These are phyloP conservation scores for Quercus suber DNA, from an alignment of 306 rosid species.

Conservation along the genomic window DNA sequence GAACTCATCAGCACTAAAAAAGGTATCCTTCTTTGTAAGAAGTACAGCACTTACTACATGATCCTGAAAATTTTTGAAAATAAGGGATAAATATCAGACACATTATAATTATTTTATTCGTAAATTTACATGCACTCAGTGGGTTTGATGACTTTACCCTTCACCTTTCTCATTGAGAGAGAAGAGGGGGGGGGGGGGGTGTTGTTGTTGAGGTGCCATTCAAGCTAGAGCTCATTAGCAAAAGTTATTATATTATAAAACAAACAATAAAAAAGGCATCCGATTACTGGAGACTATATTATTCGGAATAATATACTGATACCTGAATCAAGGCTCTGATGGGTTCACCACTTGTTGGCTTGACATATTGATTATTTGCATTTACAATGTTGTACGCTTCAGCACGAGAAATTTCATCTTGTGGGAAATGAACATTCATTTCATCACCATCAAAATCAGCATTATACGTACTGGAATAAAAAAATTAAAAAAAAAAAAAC, in stretches of 20 bases:
- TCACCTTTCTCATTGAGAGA: no score
- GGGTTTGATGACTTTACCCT: no score
- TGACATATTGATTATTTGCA: constrained; percentile 94
- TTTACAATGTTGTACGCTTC: constrained; percentile 95
- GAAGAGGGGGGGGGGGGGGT: no score
- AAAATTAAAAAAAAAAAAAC: not conserved
- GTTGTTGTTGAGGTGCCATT: no score
- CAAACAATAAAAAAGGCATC: not conserved
- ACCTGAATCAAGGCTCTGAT: constrained; percentile 96
- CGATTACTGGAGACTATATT: not conserved
- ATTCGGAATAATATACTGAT: constrained; percentile 7
- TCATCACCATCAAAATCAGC: constrained; percentile 99
- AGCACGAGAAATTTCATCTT: constrained; percentile 94
- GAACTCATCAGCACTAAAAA: constrained; percentile 60
- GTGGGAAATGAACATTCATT: constrained; percentile 97
- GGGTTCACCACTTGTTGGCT: constrained; percentile 98
- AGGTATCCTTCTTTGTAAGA: constrained; percentile 86
- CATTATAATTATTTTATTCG: not conserved
- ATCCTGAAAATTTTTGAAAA: constrained; percentile 54
- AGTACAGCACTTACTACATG: constrained; percentile 91
- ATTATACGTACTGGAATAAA: constrained; percentile 71
- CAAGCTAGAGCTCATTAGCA: no score
- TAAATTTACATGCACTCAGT: no score
- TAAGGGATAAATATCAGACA: not conserved
- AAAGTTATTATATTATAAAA: no score